A percentile compares a stretch with the other conserved stretches of the same genome.
These are phyloP conservation scores for Penicillium tannophilum DNA, from an alignment of 495 filamentous ascomycete species.

Conservation along the genomic window DNA sequence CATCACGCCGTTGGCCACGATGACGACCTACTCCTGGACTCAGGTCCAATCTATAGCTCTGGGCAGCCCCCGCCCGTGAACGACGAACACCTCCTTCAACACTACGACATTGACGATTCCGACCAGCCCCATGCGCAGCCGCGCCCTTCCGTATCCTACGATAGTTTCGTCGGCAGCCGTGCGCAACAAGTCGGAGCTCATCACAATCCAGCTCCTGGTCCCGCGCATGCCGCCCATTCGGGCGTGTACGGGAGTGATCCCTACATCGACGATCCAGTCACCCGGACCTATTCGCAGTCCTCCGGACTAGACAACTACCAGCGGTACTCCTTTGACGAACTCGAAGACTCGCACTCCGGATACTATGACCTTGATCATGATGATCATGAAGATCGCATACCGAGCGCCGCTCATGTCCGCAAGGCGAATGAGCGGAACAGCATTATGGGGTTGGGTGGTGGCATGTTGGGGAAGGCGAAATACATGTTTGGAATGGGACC, in stretches of 20 bases:
- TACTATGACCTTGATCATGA: slow-evolving; percentile 56
- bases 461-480: slow-evolving; percentile 82
- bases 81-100: slow-evolving; percentile 74
- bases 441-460: slow-evolving; percentile 81
- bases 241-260: slow-evolving; percentile 37
- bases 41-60: slow-evolving; percentile 66
- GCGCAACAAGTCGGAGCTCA: slow-evolving; percentile 47
- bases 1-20: slow-evolving; percentile 60
- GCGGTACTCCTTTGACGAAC: slow-evolving; percentile 83
- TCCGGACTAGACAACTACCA: slow-evolving; percentile 85
- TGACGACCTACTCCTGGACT: slow-evolving; percentile 72
- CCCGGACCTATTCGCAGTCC: slow-evolving; percentile 75
- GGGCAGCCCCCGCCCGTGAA: slow-evolving; percentile 72
- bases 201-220: slow-evolving; percentile 20
- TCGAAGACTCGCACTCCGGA: slow-evolving; percentile 73
- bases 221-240: slow-evolving; percentile 32
- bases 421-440: slow-evolving; percentile 79
- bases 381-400: slow-evolving; percentile 56
- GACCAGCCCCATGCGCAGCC: slow-evolving; percentile 54
- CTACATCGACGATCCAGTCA: slow-evolving; percentile 50
- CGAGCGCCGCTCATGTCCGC: slow-evolving; percentile 52
- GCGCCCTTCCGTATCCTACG: slow-evolving; percentile 89
- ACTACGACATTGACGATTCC: slow-evolving; percentile 67
- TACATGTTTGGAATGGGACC: slow-evolving; percentile 88
- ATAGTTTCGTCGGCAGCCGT: slow-evolving; percentile 82